Conservation (phyloP, 2,329 filamentous ascomycete species). For the Neofusicoccum sp. region DNA sequence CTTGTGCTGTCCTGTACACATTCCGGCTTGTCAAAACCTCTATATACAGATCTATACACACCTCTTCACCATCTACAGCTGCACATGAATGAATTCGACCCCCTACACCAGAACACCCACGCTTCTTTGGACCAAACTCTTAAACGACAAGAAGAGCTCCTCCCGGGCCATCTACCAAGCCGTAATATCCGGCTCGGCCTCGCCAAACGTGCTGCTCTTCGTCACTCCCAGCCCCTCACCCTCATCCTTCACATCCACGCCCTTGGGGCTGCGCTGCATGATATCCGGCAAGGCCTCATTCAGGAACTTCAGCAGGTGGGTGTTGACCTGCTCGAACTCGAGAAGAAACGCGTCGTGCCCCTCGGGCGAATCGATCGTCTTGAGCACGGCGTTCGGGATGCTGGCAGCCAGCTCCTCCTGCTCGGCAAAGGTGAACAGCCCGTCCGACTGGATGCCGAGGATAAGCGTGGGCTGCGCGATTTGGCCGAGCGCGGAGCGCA, state of each 20-base stretch:
- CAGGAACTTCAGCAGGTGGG: conserved; percentile 79
- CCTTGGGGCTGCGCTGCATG: conserved; percentile 59
- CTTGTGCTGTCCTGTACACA: no score
- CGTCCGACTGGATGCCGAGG: conserved; percentile 91
- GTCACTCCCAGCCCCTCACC: conserved; percentile 59
- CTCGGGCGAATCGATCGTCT: conserved; percentile 89
- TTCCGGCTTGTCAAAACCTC: no score
- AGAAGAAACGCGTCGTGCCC: conserved; percentile 95
- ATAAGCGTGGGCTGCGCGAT: conserved; percentile 90
- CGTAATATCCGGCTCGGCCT: conserved; percentile 94
- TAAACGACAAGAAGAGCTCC: background rate
- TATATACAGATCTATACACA: no score
- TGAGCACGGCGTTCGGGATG: conserved; percentile 73
- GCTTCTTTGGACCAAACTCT: background rate
- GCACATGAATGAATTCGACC: no score
- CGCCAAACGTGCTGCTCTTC: conserved; percentile 90
- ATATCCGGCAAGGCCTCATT: conserved; percentile 81
- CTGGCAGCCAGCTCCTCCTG: conserved; percentile 86
- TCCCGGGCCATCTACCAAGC: conserved; percentile 65
- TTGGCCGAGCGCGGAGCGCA: conserved; percentile 68
- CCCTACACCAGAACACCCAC: no score
- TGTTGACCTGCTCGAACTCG: conserved; percentile 96
- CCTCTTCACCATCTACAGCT: no score
- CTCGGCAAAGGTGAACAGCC: conserved; percentile 94
- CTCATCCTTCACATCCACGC: conserved; percentile 28